Evolutionary conservation across 202 grass and related monocot genomes (phyloP), one percentile per base, ranked within the genome.

Genomic region (Schoenoplectus triqueter): DNA sequence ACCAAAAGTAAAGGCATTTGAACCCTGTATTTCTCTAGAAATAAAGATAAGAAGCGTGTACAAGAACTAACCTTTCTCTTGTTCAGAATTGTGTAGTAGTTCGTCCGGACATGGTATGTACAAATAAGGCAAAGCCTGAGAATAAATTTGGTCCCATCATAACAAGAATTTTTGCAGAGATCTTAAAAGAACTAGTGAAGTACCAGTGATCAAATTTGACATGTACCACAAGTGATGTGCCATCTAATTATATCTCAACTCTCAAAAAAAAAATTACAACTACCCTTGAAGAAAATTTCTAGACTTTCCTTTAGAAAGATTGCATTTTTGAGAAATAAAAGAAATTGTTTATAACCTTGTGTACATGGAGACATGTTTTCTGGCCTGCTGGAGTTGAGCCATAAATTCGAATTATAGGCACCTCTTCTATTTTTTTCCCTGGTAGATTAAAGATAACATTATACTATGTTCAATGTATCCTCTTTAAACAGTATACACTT

Each of bases 311-410:
- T 40, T 77, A 39, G 15, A 55, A 3, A 41, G 7, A 42, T 54
- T 61, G 13, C 17, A 8, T 57, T 41, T 57, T 78, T 78, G 48
- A 46, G 10, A 66, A 51, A 66, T 49, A 19, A 67, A 67, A 62
- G 48, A 45, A 73, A 77, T 77, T 85, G 4, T 19, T 51, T 46
- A 84, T 18, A 66, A 98, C 95, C 92, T 85, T 87, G 82, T 98
- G 95, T 66, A 98, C 49, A 82, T 98, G 95, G 69, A 98, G 91
- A 83, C 95, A 98, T 10, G 95, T 87, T 87, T 98, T 95, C 89
- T 98, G 91, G 7, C 92, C 92, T 39, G 92, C 95, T 0, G 88
- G 92, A 42, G 95, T 98, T 85, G 95, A 93, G 64, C 92, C 95
- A 59, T 92, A 98, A 77, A 98, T 98, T 91, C 95, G 91, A 62